Base-by-base conservation (phyloP, 495 filamentous ascomycete species). In the Trichoderma gamsii region DNA sequence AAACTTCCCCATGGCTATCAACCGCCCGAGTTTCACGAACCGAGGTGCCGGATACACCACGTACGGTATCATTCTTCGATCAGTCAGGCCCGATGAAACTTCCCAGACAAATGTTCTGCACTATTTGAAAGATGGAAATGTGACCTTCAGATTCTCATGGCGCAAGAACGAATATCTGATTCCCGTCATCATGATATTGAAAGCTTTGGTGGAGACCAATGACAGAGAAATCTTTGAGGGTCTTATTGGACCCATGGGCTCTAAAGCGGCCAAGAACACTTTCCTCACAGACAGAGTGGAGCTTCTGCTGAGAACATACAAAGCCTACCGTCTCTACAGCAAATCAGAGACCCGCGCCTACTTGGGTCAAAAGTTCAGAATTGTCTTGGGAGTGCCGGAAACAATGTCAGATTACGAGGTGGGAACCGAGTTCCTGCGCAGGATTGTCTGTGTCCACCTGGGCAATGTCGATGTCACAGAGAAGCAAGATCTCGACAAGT, bases 101-200 rank as follows among this genome's bases (percentile, higher is more conserved):
- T 97, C 94, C 16, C 95, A 98, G 75, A 98, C 94, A 13, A 98
- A 97, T 72, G 92, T 97, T 29, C 83, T 99, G 29, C 95, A 99
- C 77, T 99, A 97, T 78, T 87, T 97, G 63, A 89, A 83, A 69
- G 94, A 98, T 77, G 95, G 95, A 70, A 97, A 97, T 76, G 87
- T 97, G 69, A 97, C 90, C 2, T 96, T 99, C 81, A 86, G 95
- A 49, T 98, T 99, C 78, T 97, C 94, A 1, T 99, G 95, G 95
- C 84, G 94, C 70, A 99, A 99, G 82, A 92, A 92, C 70, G 95
- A 98, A 79, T 99, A 90, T 74, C 84, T 97, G 27, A 84, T 99
- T 16, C 95, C 95, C 21, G 90, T 92, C 69, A 88, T 97, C 85
- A 97, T 99, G 95, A 86, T 97, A 16, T 78, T 99, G 70, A 98